Evolutionary conservation across 768 basidiomycete species (phyloP), one percentile per base, ranked within the genome.

Genomic region (Boletus pseudopeckii): DNA sequence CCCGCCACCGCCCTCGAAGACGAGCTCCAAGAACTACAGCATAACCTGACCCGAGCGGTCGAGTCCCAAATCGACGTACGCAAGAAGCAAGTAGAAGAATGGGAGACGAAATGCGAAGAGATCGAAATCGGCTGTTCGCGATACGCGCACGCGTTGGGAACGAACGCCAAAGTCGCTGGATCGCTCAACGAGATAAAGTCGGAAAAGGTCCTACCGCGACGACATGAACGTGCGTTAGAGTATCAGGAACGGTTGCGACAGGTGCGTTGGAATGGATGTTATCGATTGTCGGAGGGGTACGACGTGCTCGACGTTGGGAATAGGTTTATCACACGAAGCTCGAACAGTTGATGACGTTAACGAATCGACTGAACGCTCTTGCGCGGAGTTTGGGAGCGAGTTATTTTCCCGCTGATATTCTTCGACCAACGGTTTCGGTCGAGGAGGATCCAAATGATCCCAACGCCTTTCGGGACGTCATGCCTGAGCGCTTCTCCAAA

Each of bases 231-330:
- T 65, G 79, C 88, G 14, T 72, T 83, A 7, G 83, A 82, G 55
- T 80, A 83, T 64, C 86, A 90, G 66, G 90, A 92, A 67, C 90
- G 86, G 60, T 70, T 92, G 50, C 76, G 86, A 67, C 90, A 91
- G 76, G 90, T 85, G 60, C 62, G 84, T 55, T 34, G 22, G 26
- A 52, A n/a, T 46, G 52, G 52, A 56, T 44, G 13, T 7, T 24
- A n/a, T 47, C 30, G 47, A 36, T 48, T 6, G 26, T 11, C 22
- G 18, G 28, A 20, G 45, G 13, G 34, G 6, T 53, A 85, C 37
- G 18, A 37, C 53, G 34, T 49, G 24, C 9, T 51, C 3, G 48
- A 45, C 22, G 46, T 52, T 26, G 43, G 39, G 44, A 18, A 26
- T 54, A 88, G 82, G 66, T 86, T 32, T 90, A 92, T 62, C 83